phyloP scores from a whole-genome alignment of 441 rosid species.

The Erodium chrysanthum region DNA sequence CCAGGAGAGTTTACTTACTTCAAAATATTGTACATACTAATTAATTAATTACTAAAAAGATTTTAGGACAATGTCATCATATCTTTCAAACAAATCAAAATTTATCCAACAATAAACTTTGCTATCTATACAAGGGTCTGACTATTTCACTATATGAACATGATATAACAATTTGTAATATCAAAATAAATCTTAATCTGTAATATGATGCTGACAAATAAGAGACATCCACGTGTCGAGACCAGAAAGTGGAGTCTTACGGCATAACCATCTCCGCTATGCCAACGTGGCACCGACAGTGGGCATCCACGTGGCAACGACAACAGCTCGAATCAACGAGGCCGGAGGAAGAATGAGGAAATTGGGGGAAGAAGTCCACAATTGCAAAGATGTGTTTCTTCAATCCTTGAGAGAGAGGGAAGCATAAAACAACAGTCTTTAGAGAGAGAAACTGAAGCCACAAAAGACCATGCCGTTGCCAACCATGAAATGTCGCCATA shows the following conservation, averaged over 20 bases:
- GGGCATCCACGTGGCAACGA: slow-evolving; percentile 5
- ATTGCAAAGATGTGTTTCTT: background rate
- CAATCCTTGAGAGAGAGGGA: background rate
- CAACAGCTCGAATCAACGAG: slow-evolving; percentile 1
- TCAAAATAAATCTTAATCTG: no score
- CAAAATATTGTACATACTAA: no score
- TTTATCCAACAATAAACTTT: no score
- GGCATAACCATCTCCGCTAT: background rate
- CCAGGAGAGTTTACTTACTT: no score
- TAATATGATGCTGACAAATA: background rate
- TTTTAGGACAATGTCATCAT: no score
- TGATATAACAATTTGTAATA: no score
- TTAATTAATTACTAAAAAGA: no score
- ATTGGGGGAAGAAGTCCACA: background rate
- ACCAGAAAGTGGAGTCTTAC: background rate
- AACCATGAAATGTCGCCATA: slow-evolving; percentile 7
- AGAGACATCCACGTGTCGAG: background rate
- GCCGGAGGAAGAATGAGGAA: background rate
- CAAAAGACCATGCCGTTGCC: background rate
- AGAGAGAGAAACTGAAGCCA: background rate
- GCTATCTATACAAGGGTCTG: no score
- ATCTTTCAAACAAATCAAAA: no score
- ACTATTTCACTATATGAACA: no score
- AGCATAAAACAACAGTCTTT: background rate
- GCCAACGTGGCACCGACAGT: background rate